These are phyloP conservation scores for Ceratorhiza oryzae-sativae DNA, from an alignment of 1,284 basidiomycete species.

Conservation along the genomic window DNA sequence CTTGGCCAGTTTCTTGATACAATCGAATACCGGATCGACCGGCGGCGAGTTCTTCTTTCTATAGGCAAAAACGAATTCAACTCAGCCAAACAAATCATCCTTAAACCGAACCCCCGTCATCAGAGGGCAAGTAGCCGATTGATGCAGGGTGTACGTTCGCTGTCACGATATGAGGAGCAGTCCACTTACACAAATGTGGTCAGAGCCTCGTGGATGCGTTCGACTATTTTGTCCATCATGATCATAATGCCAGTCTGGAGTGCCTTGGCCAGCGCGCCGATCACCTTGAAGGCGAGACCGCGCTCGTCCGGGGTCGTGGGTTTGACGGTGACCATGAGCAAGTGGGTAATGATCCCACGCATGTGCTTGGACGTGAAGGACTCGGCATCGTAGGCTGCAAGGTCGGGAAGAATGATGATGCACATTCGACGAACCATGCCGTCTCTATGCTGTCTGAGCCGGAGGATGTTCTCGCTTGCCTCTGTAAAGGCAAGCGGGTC, in stretches of 20 bases:
- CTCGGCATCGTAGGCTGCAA: slow-evolving; percentile 23
- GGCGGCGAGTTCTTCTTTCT: slow-evolving; percentile 28
- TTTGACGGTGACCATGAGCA: slow-evolving; percentile 13
- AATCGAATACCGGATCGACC: slow-evolving; percentile 31
- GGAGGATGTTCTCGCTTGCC: slow-evolving; percentile 31
- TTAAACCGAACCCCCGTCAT: background rate
- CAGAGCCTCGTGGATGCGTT: slow-evolving; percentile 28
- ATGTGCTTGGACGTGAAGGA: slow-evolving; percentile 20
- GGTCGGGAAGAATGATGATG: slow-evolving; percentile 24
- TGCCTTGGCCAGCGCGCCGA: slow-evolving; percentile 28
- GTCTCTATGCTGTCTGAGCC: slow-evolving; percentile 14
- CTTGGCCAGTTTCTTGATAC: slow-evolving; percentile 30
- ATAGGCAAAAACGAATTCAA: background rate
- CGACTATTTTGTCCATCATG: slow-evolving; percentile 34
- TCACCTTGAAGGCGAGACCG: slow-evolving; percentile 26
- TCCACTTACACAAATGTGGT: slow-evolving; percentile 26
- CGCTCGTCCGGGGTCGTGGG: slow-evolving; percentile 33
- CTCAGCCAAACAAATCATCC: slow-evolving; percentile 11
- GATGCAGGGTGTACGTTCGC: background rate
- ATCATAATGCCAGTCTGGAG: slow-evolving; percentile 28
- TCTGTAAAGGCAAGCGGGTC: background rate
- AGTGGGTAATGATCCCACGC: slow-evolving; percentile 16
- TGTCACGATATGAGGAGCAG: background rate
- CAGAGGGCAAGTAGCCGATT: background rate
- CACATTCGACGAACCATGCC: slow-evolving; percentile 26